Evolutionary conservation across 2,329 filamentous ascomycete genomes (phyloP), one percentile per base, ranked within the genome.

Genomic region (Canariomyces notabilis): DNA sequence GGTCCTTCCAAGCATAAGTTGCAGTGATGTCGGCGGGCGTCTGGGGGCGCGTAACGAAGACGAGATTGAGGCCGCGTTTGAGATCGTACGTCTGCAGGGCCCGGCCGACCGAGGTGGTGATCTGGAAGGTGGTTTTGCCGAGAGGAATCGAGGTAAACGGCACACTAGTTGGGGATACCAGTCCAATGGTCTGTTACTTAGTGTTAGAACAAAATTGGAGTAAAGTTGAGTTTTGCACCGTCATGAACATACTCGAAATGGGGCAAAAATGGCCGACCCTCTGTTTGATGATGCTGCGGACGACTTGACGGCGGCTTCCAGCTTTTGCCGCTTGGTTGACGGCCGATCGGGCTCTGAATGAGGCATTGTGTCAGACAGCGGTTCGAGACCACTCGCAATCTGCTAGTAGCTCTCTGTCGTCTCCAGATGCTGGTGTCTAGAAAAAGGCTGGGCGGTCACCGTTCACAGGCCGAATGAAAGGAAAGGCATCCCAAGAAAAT

Each of bases 61-160:
- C 82, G 40, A 98, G 80, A 59, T 94, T 91, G 51, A 98, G 77
- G 37, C 91, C 91, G 59, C 84, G 82, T 65, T 86, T 88, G 51
- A 98, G 72, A 64, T 98, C 93, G 71, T 98, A 98, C 0, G 93
- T 98, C 68, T 98, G 93, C 37, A 98, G 77, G 49, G 85, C 88
- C 59, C 83, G 80, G 52, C 91, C 93, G 51, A 94, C 87, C 0
- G 89, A 97, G 22, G 93, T 98, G 26, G 93, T 97, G 66, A 98
- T 89, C 65, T 98, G 93, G 63, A 95, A 98, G 3, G 89, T 95
- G 1, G 88, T 91, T 68, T 95, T 95, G 48, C 93, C 93, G 14
- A 95, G 75, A 1, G 91, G 87, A 23, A 94, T 78, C 5, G 86
- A 85, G 2, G 91, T 90, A 62, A 98, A 97, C 0, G 93, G 91